Evolutionary conservation across 345 rosid genomes (phyloP).

Genomic region (Mercurialis annua): DNA sequence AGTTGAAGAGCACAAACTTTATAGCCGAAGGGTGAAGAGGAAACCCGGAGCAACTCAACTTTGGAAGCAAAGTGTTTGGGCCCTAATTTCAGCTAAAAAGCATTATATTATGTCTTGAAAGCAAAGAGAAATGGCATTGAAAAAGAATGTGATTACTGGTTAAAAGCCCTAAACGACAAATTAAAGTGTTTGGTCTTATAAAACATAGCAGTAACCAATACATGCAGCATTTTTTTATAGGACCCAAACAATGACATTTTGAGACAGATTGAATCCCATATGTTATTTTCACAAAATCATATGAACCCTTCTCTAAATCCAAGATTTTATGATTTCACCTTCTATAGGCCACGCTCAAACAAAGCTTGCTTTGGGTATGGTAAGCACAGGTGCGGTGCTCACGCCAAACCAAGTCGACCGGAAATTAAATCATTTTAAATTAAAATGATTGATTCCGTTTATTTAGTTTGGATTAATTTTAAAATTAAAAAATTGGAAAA

Average conservation of each 20-base stretch:
- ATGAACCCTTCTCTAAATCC: constrained; percentile 17
- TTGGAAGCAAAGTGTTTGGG: constrained; percentile 7
- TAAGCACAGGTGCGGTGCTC: background rate
- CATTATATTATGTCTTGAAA: background rate
- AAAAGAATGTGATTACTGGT: constrained; percentile 18
- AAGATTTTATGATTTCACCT: constrained; percentile 18
- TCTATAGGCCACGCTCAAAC: too few relatives aligned
- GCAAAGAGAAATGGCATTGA: background rate
- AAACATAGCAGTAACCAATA: constrained; percentile 11
- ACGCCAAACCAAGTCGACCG: too few relatives aligned
- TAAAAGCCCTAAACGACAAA: constrained; percentile 31
- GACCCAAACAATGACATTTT: constrained; percentile 26
- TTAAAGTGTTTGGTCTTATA: background rate
- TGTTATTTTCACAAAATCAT: constrained; percentile 11
- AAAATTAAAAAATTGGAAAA: too few relatives aligned
- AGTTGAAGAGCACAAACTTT: too few relatives aligned
- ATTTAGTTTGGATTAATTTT: too few relatives aligned
- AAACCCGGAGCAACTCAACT: too few relatives aligned
- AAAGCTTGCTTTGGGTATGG: too few relatives aligned
- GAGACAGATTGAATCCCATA: constrained; percentile 36
- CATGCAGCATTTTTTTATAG: constrained; percentile 36
- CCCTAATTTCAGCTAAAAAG: constrained; percentile 5
- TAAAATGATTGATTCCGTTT: too few relatives aligned
- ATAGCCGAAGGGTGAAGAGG: too few relatives aligned
- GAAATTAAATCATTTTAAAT: too few relatives aligned